Evolutionary conservation across 441 rosid species (phyloP).

Genomic region (Croton laevigatus): DNA sequence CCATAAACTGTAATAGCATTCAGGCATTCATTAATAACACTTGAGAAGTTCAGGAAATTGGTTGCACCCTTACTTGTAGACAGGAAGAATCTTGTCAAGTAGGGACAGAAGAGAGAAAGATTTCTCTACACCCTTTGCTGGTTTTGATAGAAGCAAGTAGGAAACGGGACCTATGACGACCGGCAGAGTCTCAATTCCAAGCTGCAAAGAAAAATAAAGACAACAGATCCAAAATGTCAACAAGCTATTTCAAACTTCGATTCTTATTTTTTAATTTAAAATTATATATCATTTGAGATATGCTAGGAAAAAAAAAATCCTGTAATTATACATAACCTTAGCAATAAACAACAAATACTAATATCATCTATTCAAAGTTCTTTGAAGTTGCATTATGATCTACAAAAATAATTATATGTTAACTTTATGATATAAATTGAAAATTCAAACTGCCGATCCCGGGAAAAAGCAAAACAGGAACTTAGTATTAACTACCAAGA

Average conservation of each 20-base stretch:
- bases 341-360: neutral
- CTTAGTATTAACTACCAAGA: too few species aligned
- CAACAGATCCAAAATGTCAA: neutral
- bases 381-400: too few species aligned
- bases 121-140: conserved; percentile 88
- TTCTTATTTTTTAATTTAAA: too few species aligned
- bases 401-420: too few species aligned
- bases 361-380: too few species aligned
- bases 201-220: conserved; percentile 40
- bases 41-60: neutral
- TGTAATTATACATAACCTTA: neutral
- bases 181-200: conserved; percentile 84
- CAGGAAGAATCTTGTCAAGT: conserved; percentile 73
- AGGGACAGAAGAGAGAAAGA: conserved; percentile 76
- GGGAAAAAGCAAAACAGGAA: neutral
- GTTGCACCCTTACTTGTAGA: conserved; percentile 68
- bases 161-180: conserved; percentile 91
- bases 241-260: neutral
- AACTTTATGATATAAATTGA: neutral
- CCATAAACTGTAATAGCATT: neutral
- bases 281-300: neutral
- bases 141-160: conserved; percentile 86
- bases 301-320: neutral
- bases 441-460: neutral
- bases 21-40: neutral